These are phyloP conservation scores for Cadophora gregata DNA, from an alignment of 2,329 filamentous ascomycete genomes.

Conservation along the genomic window DNA sequence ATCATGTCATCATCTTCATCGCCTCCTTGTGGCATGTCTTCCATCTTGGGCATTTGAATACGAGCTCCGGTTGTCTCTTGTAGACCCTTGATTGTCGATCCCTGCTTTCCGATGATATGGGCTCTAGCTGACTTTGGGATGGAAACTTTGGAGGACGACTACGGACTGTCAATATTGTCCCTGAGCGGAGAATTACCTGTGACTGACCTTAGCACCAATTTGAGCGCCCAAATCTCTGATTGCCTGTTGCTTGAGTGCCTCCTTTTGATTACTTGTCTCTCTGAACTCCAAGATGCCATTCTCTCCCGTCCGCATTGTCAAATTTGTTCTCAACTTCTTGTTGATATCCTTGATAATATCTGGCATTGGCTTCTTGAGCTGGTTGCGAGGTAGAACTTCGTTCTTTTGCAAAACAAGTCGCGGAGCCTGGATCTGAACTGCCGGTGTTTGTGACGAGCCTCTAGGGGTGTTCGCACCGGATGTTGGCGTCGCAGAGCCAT, in stretches of 20 bases:
- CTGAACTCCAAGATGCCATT: conserved; percentile 81
- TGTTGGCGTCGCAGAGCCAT: conserved; percentile 65
- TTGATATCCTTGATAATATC: conserved; percentile 93
- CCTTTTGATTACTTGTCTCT: conserved; percentile 81
- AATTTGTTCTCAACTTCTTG: conserved; percentile 84
- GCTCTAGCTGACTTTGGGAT: conserved; percentile 84
- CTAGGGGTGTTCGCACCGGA: conserved; percentile 56
- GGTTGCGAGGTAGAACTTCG: conserved; percentile 73
- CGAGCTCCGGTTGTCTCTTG: conserved; percentile 88
- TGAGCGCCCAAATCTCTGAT: conserved; percentile 88
- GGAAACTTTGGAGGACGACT: conserved; percentile 74
- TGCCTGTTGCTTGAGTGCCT: conserved; percentile 75
- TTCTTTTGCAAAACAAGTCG: conserved; percentile 72
- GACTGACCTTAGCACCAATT: conserved; percentile 78
- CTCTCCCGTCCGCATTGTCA: conserved; percentile 77
- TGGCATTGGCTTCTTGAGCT: conserved; percentile 83
- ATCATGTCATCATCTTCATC: conserved; percentile 86
- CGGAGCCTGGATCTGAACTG: conserved; percentile 81
- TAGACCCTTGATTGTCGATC: conserved; percentile 86
- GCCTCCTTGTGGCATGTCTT: conserved; percentile 58
- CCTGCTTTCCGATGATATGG: conserved; percentile 92
- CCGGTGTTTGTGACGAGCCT: conserved; percentile 61
- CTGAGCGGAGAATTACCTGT: not conserved
- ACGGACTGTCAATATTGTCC: conserved; percentile 27
- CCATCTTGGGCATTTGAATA: conserved; percentile 86